Evolutionary conservation across 331 rosid genomes (phyloP).

Genomic region (Saraca asoca): DNA sequence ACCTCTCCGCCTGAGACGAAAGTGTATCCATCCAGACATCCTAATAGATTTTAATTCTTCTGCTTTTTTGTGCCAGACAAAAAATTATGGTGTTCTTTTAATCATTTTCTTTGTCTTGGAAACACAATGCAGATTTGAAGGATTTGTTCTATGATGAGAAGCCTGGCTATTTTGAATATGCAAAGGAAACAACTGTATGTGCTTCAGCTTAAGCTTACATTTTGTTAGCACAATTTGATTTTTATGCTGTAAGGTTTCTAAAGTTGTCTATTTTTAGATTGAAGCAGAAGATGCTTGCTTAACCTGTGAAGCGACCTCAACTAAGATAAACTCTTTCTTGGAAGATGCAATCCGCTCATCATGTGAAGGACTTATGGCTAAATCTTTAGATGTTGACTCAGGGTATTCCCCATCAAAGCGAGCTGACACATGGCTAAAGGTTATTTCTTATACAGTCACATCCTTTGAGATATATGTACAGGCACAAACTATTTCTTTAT

Average conservation of each 20-base stretch:
- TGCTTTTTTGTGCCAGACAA: constrained; percentile 23
- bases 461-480: background rate
- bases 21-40: constrained; percentile 55
- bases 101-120: constrained; percentile 23
- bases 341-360: constrained; percentile 70
- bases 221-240: constrained; percentile 6
- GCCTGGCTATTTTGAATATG: constrained; percentile 76
- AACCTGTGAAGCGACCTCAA: constrained; percentile 57
- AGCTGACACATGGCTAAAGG: constrained; percentile 85
- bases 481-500: constrained; percentile 7
- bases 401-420: constrained; percentile 93
- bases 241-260: constrained; percentile 11
- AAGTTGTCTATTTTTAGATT: constrained; percentile 49
- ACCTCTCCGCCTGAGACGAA: constrained; percentile 76
- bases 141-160: constrained; percentile 66
- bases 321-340: constrained; percentile 60
- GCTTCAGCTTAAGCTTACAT: constrained; percentile 20
- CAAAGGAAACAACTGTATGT: constrained; percentile 77
- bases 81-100: constrained; percentile 16
- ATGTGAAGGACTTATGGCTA: constrained; percentile 93
- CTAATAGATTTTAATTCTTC: constrained; percentile 20
- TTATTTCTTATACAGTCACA: constrained; percentile 30
- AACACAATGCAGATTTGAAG: constrained; percentile 59
- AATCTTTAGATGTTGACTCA: constrained; percentile 80
- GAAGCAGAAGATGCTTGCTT: constrained; percentile 75